Evolutionary conservation across 306 rosid genomes (phyloP), one percentile per base, ranked within the genome.

Genomic region (Casuarina equisetifolia): DNA sequence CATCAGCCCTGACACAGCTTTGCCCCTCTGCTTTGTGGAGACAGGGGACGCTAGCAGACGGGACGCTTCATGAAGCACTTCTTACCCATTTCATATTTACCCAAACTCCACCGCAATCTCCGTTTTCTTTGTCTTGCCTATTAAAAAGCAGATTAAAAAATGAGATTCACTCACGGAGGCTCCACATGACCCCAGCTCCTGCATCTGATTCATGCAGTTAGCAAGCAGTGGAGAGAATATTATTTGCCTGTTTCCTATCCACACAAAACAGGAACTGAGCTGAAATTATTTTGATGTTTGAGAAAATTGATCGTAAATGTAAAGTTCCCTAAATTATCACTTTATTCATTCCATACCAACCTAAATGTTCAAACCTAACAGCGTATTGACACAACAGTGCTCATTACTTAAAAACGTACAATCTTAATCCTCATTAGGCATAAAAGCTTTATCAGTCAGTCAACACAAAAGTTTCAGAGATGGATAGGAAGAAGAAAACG

Each of bases 371-470:
- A 6, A 69, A 44, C 36, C 70, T 35, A 42, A 39, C 45, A 12
- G 62, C 10, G 32, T n/a, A 44, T 44, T 36, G 46, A 36, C 17
- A 51, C 51, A 44, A 45, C 25, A 72, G 72, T 54, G 48, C 74
- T 62, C 81, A 43, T 72, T 62, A 39, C 78, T 49, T 74, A 74
- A 76, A 72, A 72, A 49, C 44, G 66, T 69, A 52, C 17, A 69
- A 59, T 51, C 62, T 61, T 20, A 66, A 75, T 44, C 76, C 67
- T 73, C 64, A 78, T 45, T 51, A 62, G 45, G 63, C 80, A 64
- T 64, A 12, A 4, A 39, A 1, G 49, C 25, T 64, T 16, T 64
- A 64, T 74, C 67, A 32, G 61, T 51, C 44, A 42, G 61, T 51
- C 44, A 42, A 55, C 53, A 70, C 51, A 59, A 6, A 51, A 59